Conservation (phyloP, 108 stramenopile genomes). For the Cylindrotheca fusiformis region DNA sequence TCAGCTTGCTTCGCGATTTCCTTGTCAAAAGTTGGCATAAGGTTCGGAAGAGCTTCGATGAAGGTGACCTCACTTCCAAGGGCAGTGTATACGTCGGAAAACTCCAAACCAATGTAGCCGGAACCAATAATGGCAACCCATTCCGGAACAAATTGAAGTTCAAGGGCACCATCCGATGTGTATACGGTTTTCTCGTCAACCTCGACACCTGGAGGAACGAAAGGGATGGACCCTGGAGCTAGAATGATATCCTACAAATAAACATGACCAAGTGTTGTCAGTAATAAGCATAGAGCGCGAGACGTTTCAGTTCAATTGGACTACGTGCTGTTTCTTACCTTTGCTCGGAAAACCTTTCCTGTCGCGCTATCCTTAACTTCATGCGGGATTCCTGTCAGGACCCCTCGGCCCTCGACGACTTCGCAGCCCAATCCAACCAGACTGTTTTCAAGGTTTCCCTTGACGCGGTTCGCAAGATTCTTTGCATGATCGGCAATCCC, state of each 20-base stretch:
- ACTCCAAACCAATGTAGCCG: constrained; percentile 98
- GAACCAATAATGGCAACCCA: constrained; percentile 98
- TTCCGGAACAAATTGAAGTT: constrained; percentile 89
- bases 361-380: constrained; percentile 83
- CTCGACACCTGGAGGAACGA: constrained; percentile 94
- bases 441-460: constrained; percentile 90
- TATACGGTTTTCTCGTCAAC: constrained; percentile 98
- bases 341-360: constrained; percentile 88
- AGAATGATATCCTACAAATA: constrained; percentile 88
- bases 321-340: constrained; percentile 45
- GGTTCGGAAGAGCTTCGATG: constrained; percentile 90
- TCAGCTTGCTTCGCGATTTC: constrained; percentile 98
- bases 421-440: constrained; percentile 86
- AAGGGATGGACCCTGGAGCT: constrained; percentile 97
- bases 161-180: constrained; percentile 95
- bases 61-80: constrained; percentile 96
- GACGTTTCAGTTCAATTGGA: not conserved
- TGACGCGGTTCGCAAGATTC: constrained; percentile 91
- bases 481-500: constrained; percentile 94
- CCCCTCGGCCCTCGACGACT: constrained; percentile 83
- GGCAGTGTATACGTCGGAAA: constrained; percentile 97
- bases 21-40: constrained; percentile 97
- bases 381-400: constrained; percentile 79
- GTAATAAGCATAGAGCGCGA: constrained; percentile 2
- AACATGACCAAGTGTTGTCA: constrained; percentile 7